Evolutionary conservation across 805 yeast genomes (phyloP).

Genomic region (Myxozyma sirexii): DNA sequence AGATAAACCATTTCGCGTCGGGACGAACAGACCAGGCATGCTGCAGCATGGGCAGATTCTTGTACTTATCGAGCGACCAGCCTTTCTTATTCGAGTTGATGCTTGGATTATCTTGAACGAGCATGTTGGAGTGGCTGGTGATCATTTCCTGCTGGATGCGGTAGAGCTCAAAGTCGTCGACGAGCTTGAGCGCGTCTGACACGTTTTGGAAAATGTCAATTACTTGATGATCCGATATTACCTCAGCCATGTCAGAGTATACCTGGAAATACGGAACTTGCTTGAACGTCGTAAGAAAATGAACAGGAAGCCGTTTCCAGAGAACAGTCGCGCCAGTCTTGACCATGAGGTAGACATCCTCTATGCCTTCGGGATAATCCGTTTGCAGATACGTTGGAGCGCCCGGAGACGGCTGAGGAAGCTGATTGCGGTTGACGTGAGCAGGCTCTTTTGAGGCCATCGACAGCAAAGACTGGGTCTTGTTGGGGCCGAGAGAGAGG

Average conservation of each 20-base stretch:
- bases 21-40: conserved; percentile 43
- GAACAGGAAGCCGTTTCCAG: conserved; percentile 45
- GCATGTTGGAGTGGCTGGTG: conserved; percentile 10
- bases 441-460: conserved; percentile 12
- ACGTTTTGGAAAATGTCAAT: conserved; percentile 39
- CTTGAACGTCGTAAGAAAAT: conserved; percentile 41
- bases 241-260: conserved; percentile 43
- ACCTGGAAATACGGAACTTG: conserved; percentile 41
- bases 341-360: conserved; percentile 35
- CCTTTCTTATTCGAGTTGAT: conserved; percentile 31
- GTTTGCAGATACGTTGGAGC: conserved; percentile 7
- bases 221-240: conserved; percentile 42
- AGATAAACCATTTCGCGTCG: conserved; percentile 42
- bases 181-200: conserved; percentile 17
- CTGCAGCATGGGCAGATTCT: conserved; percentile 44
- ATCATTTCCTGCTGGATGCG: conserved; percentile 27
- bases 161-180: conserved; percentile 37
- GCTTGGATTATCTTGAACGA: conserved; percentile 18
- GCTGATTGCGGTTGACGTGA: conserved; percentile 5
- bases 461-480: conserved; percentile 8
- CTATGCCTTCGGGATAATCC: conserved; percentile 25
- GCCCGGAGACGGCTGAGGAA: conserved; percentile 4
- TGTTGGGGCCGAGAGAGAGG: conserved; percentile 19
- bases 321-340: conserved; percentile 45
- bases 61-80: conserved; percentile 45